A percentile compares a stretch with the other conserved stretches of the same genome.
phyloP scores from a whole-genome alignment of 371 early-diverging fungal species.

The Apophysomyces trapeziformis region DNA sequence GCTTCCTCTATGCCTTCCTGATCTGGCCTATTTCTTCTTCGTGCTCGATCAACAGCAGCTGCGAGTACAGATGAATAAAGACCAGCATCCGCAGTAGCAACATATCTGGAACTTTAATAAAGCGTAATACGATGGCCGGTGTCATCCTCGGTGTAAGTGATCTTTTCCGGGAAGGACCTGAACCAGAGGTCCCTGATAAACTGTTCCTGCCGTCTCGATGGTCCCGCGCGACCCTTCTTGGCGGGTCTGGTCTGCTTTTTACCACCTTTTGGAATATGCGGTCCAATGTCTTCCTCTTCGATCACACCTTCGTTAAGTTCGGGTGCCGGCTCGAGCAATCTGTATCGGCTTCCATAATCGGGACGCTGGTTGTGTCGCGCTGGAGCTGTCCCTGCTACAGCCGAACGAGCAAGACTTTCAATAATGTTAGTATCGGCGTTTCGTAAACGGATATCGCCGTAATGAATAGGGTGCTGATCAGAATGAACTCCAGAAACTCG shows the following conservation, averaged over 20 bases:
- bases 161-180: neutral
- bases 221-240: neutral
- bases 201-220: neutral
- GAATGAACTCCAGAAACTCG: conserved; percentile 12
- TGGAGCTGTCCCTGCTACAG: neutral
- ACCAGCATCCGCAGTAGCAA: conserved; percentile 12
- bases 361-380: neutral
- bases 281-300: neutral
- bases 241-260: neutral
- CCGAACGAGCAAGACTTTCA: neutral
- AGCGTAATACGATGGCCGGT: neutral
- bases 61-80: conserved; percentile 10
- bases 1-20: neutral
- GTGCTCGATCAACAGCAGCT: conserved; percentile 7
- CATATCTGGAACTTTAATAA: conserved; percentile 4
- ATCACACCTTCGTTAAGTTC: neutral
- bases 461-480: neutral
- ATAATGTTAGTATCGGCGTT: neutral
- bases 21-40: neutral
- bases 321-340: neutral
- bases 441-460: neutral
- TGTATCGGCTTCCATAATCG: conserved; percentile 3
- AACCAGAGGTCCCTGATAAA: neutral
- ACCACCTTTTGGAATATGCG: neutral
- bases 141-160: neutral